These are phyloP conservation scores for Biscogniauxia marginata DNA, from an alignment of 2,329 filamentous ascomycete genomes.

Conservation along the genomic window DNA sequence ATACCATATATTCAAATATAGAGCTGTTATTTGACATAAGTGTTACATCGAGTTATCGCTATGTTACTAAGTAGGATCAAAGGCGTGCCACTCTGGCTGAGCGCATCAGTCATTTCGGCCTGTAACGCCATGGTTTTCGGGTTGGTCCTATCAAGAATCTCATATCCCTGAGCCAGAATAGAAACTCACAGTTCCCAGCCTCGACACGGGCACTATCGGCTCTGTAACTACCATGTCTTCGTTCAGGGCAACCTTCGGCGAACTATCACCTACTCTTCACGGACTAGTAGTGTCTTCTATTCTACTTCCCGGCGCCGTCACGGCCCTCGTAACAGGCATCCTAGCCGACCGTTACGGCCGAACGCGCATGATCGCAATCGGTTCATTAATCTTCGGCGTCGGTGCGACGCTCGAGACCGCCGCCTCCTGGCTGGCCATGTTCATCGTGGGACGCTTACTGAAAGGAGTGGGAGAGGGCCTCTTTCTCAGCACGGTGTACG, in stretches of 20 bases:
- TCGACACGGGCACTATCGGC: conserved; percentile 41
- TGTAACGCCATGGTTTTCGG: conserved; percentile 12
- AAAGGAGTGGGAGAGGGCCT: conserved; percentile 58
- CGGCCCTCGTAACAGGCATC: conserved; percentile 57
- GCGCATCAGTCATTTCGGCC: conserved; percentile 10
- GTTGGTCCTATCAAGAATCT: conserved; percentile 10
- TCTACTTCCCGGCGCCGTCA: conserved; percentile 57
- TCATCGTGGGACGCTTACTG: conserved; percentile 48
- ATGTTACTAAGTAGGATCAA: conserved; percentile 5
- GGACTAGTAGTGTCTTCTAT: conserved; percentile 61
- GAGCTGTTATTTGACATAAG: neutral
- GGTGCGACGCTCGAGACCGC: conserved; percentile 24
- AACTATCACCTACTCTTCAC: conserved; percentile 53
- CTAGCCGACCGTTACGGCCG: conserved; percentile 55
- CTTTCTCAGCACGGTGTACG: conserved; percentile 48
- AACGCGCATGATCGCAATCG: conserved; percentile 47
- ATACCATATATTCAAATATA: no score
- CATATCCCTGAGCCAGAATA: neutral
- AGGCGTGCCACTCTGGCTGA: conserved; percentile 11
- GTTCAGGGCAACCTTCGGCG: conserved; percentile 50
- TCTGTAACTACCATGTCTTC: conserved; percentile 57
- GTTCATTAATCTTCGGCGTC: conserved; percentile 48
- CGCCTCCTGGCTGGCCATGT: conserved; percentile 24
- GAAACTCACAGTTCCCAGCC: neutral
- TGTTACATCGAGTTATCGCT: neutral